These are phyloP conservation scores for Aspergillus japonicus DNA, from an alignment of 2,329 filamentous ascomycete species.

Conservation along the genomic window DNA sequence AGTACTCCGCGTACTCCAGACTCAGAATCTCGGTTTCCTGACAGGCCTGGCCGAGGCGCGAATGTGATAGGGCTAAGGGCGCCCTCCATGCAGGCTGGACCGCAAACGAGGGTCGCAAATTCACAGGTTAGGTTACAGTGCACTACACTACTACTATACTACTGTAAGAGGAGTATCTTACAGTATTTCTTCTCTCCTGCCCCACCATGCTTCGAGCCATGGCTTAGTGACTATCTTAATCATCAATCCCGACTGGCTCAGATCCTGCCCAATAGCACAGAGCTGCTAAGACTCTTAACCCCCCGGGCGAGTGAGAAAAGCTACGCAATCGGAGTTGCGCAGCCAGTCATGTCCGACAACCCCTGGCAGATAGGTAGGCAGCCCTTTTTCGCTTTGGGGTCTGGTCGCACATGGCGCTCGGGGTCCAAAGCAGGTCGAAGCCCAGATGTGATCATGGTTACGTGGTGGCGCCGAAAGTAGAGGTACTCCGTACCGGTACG, in stretches of 20 bases:
- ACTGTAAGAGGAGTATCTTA: too few species aligned
- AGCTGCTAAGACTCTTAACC: neutral
- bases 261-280: neutral
- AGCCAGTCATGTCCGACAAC: neutral
- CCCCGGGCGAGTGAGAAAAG: neutral
- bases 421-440: slow-evolving; percentile 4
- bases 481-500: neutral
- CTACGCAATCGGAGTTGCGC: neutral
- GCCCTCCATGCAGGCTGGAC: too few species aligned
- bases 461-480: slow-evolving; percentile 1
- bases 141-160: too few species aligned
- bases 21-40: neutral
- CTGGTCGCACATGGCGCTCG: slow-evolving; percentile 15
- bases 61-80: neutral
- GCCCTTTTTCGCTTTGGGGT: neutral
- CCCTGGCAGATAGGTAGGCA: slow-evolving; percentile 15
- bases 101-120: neutral
- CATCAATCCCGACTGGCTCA: neutral
- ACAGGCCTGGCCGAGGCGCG: neutral
- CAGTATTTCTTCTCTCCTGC: too few species aligned
- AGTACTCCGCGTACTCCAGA: neutral
- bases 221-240: neutral
- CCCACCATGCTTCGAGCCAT: neutral
- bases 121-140: too few species aligned
- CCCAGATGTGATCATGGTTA: slow-evolving; percentile 7